phyloP scores from a whole-genome alignment of 441 rosid genomes.

The Melianthus villosus region DNA sequence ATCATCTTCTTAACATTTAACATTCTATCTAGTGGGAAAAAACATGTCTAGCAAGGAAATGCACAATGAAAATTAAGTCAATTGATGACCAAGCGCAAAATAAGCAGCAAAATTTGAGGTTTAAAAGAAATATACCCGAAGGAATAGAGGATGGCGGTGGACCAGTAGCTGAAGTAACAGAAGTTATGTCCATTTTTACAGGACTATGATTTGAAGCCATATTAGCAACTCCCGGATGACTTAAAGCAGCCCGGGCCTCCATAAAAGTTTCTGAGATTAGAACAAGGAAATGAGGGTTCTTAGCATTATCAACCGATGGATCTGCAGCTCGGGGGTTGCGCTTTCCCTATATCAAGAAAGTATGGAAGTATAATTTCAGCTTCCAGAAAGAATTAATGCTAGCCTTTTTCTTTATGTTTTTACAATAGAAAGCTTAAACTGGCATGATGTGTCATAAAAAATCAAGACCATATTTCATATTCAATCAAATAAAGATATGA shows the following conservation, averaged over 20 bases:
- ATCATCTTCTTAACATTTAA: too few species aligned
- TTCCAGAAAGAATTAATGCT: constrained; percentile 6
- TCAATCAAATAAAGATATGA: too few species aligned
- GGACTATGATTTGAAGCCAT: constrained; percentile 58
- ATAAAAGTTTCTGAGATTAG: constrained; percentile 73
- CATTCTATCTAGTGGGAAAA: too few species aligned
- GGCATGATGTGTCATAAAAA: too few species aligned
- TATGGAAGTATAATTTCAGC: constrained; percentile 9
- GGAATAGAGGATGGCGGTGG: constrained; percentile 46
- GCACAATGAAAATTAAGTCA: too few species aligned
- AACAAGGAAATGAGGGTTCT: constrained; percentile 67
- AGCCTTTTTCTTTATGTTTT: background rate
- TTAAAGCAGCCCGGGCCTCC: constrained; percentile 84
- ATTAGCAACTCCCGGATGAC: constrained; percentile 49
- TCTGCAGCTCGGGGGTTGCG: constrained; percentile 48
- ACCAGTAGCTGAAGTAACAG: constrained; percentile 46
- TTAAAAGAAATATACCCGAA: constrained; percentile 37
- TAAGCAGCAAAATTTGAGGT: too few species aligned
- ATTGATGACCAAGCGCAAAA: too few species aligned
- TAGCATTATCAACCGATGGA: constrained; percentile 44
- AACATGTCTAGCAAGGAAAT: too few species aligned
- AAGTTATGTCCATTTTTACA: constrained; percentile 63
- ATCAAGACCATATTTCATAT: too few species aligned
- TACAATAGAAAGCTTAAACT: too few species aligned
- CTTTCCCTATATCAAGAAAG: constrained; percentile 47